Base-by-base conservation (phyloP, 352 stramenopile genomes). In the Bremia lactucae region DNA sequence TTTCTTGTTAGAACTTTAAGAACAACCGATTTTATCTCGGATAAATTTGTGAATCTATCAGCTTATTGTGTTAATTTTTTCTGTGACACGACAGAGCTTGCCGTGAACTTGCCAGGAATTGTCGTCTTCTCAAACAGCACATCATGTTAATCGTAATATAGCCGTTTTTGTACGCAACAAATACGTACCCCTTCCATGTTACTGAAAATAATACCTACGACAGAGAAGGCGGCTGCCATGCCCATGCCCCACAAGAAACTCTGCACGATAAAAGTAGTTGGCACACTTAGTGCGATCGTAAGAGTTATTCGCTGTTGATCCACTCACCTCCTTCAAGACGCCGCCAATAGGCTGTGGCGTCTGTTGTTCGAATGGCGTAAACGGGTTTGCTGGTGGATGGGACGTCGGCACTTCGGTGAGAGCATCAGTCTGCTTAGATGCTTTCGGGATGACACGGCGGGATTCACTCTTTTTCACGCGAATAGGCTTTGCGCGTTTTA, bases 171-270 rank as follows among this genome's bases (percentile, higher is more conserved):
- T n/a, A n/a, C n/a, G 19, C 15, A 23, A 10, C 11, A 15, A 16
- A 21, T 24, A 24, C 48, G 25, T 36, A 82, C 74, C 59, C 82
- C 67, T 48, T 87, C 71, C 69, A 84, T 82, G 20, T 53, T 56
- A 40, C 69, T 69, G 46, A 84, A 73, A 48, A 87, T 64, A 19
- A 78, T 60, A 19, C 77, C 77, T 16, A 90, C 47, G 11, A 87
- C 49, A 5, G 72, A 72, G 46, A 90, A 90, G 19, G 68, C 77
- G 1, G 86, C 42, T 2, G 77, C 68, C 74, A 90, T 87, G 29
- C 77, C 77, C 40, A 85, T 60, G 3, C 74, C 77, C 71, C 72
- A 90, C 10, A 85, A 45, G 36, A 90, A 90, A 38, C 69, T 87
- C 77, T 90, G 11, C 13, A 24, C 4, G 13, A 28, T 15, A 16